Base-by-base conservation (phyloP, 2,329 filamentous ascomycete species). In the Lizonia empirigonia region DNA sequence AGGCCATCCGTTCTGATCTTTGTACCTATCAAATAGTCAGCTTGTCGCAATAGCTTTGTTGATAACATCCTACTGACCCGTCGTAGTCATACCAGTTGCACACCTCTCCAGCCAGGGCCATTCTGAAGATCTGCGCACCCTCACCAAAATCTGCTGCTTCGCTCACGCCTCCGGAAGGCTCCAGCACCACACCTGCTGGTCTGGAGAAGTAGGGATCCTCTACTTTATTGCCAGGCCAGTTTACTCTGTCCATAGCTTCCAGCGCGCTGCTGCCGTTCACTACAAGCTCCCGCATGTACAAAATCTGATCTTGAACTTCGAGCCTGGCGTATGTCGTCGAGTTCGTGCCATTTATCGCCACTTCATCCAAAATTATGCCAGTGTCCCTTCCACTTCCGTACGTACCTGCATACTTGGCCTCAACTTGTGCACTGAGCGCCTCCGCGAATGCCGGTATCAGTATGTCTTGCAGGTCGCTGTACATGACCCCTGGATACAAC, bases 61-160 rank as follows among this genome's bases (percentile, higher is more conserved):
- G 20, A 12, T 7, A 10, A 19, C 19, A 39, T 10, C 5, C 8
- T 5, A 56, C 56, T 53, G 26, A 65, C 57, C 68, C 68, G 46
- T 70, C 68, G 29, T 66, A 70, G 36, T 71, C 68, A 46, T 64
- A 69, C 63, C 65, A 71, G 39, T 71, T 62, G 36, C 68, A 71
- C 7, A 38, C 58, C 27, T 64, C 39, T 3, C 62, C 67, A 13
- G 66, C 62, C 12, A 61, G 52, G 2, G 62, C 59, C 54, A 69
- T 62, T 13, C 68, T 55, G 59, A 64, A 70, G 0, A 68, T 58
- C 22, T 67, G 65, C 18, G 61, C 54, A 4, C 63, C 56, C 9
- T 58, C 38, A 3, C 66, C 65, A 48, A 67, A 68, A 34, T 65
- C 47, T 1, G 44, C 59, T 10, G 42, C 53, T 45, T 68, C 67